Base-by-base conservation (phyloP, 2,329 filamentous ascomycete genomes). In the Clarireedia paspali region DNA sequence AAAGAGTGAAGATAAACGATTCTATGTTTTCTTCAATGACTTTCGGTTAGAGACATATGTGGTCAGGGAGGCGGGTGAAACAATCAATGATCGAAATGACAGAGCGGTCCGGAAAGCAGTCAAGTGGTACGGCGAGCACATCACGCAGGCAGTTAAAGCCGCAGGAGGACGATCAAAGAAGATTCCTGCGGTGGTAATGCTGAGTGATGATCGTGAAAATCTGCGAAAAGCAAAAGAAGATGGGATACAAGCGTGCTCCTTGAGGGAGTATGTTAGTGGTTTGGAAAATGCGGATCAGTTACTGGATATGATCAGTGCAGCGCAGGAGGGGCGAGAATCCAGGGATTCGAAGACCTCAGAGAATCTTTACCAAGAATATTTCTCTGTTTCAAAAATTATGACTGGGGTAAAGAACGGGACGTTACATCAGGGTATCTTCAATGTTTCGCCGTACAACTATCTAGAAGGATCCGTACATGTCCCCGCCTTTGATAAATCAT, bases 1-100 rank as follows among this genome's bases (percentile, higher is more conserved):
- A 40, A 95, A 92, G 73, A 96, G 92, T 67, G 91, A 96, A 66
- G 91, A 95, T 62, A 99, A 99, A 77, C 84, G 92, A 54, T 97
- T 96, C 70, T 96, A 97, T 68, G 89, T 99, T 52, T 99, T 99
- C 71, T 97, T 97, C 81, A 99, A 99, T 71, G 94, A 99, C 66
- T 99, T 99, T 69, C 83, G 92, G 51, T 77, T 91, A 40, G 95
- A 99, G 71, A 99, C 94, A 0, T 88, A 96, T 67, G 82, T 96
- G 48, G 74, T 80, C 27, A 81, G 94, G 59, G 80, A 85, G 20
- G 72, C 79, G 5, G 86, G 88, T 39, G 94, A 99, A 75, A 87
- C 83, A 3, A 94, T 99, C 72, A 99, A 99, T 70, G 94, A 99
- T 70, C 82, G 94, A 54, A 99, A 99, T 68, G 95, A 99, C 70